These are phyloP conservation scores for Cryptosporidium parvum DNA, from an alignment of 169 alveolate species.

Conservation along the genomic window DNA sequence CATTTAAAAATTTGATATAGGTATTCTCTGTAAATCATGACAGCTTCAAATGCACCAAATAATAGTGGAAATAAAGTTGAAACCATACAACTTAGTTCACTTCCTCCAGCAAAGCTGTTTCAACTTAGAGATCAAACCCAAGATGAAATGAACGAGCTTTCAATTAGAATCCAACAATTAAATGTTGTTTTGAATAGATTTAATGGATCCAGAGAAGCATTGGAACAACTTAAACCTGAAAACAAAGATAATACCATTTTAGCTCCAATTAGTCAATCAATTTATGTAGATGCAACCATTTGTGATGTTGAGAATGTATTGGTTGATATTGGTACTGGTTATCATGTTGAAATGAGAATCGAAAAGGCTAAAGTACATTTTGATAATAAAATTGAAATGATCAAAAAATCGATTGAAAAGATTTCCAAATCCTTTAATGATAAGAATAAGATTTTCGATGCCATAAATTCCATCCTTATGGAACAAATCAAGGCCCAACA, in stretches of 20 bases:
- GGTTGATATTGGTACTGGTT: conserved; percentile 74
- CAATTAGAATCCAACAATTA: conserved; percentile 40
- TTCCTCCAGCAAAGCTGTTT: conserved; percentile 70
- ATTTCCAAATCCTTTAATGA: conserved; percentile 45
- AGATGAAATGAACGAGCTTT: conserved; percentile 51
- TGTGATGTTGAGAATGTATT: conserved; percentile 33
- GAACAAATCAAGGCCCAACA: conserved; percentile 58
- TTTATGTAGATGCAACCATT: conserved; percentile 59
- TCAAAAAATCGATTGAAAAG: conserved; percentile 56
- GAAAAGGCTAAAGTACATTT: conserved; percentile 47
- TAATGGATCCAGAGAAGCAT: conserved; percentile 35
- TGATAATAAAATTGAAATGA: conserved; percentile 55
- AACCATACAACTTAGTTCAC: conserved; percentile 37
- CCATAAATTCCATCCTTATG: conserved; percentile 38
- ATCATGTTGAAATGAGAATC: conserved; percentile 65
- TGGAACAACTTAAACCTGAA: conserved; percentile 51
- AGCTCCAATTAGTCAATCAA: conserved; percentile 70
- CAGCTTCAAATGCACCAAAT: conserved; percentile 1
- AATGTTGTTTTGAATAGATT: conserved; percentile 44
- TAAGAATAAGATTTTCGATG: conserved; percentile 64
- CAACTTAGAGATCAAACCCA: conserved; percentile 69
- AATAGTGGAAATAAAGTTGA: conserved; percentile 20
- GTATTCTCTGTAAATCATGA: not conserved
- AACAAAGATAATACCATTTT: conserved; percentile 38
- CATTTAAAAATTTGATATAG: not conserved